phyloP scores from a whole-genome alignment of 805 yeast species.

The Cyberlindnera subsufficiens region DNA sequence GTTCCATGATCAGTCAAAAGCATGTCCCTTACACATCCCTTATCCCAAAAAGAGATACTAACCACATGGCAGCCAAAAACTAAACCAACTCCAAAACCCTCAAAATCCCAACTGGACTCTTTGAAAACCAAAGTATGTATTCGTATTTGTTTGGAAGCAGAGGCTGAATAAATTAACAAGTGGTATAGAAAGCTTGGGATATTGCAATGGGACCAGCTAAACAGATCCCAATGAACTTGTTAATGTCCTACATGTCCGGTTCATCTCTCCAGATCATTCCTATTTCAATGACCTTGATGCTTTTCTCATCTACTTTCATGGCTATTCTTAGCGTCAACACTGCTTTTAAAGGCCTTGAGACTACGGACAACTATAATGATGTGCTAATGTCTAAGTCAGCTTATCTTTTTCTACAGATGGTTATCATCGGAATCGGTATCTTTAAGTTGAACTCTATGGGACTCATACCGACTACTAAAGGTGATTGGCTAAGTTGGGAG shows the following conservation, averaged over 20 bases:
- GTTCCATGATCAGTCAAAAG: constrained; percentile 3
- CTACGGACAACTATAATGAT: constrained; percentile 29
- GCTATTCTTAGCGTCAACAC: constrained; percentile 56
- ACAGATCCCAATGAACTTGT: constrained; percentile 79
- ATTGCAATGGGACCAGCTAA: constrained; percentile 79
- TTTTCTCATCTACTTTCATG: constrained; percentile 70
- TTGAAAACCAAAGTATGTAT: constrained; percentile 4
- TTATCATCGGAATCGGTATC: constrained; percentile 66
- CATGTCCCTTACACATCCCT: no score
- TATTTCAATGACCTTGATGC: constrained; percentile 81
- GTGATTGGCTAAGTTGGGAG: constrained; percentile 95
- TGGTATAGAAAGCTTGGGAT: constrained; percentile 67
- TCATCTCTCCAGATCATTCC: constrained; percentile 85
- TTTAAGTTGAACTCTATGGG: constrained; percentile 90
- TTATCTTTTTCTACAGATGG: constrained; percentile 41
- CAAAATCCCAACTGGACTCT: constrained; percentile 8
- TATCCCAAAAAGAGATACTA: background rate
- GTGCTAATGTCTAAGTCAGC: constrained; percentile 23
- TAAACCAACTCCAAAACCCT: constrained; percentile 1
- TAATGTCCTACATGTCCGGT: constrained; percentile 93
- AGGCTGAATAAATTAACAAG: background rate
- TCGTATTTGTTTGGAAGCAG: constrained; percentile 14
- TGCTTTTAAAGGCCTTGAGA: constrained; percentile 45
- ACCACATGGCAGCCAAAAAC: background rate
- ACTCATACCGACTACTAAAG: constrained; percentile 73